Evolutionary conservation across 1,284 basidiomycete genomes (phyloP), one percentile per base, ranked within the genome.

Genomic region (Cryptococcus wingfieldii): DNA sequence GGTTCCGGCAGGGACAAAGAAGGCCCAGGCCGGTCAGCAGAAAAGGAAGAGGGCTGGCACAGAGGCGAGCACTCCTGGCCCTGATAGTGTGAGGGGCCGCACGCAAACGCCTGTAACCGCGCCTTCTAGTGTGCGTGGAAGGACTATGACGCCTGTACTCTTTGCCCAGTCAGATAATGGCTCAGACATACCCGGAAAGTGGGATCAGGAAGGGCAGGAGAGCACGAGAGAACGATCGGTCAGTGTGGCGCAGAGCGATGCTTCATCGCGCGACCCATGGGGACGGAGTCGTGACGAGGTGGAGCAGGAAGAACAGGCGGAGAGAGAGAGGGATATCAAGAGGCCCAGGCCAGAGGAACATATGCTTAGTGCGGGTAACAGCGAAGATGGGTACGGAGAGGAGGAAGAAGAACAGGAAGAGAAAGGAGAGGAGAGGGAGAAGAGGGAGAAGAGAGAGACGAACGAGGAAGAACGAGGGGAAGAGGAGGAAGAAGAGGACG

Each of bases 381-480:
- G 44, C 18, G 37, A 27, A 38, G 31, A 34, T 34, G 31, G 31
- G 31, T 6, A 34, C 7, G 31, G 31, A 10, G 31, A 31, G 51
- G 39, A 46, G 38, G 39, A n/a, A 34, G 27, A 18, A 50, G 19
- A 43, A 18, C 43, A 55, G 41, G 47, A n/a, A 5, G 28, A 10
- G 34, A 38, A 19, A 37, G 39, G 23, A 18, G 16, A 48, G 16
- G 25, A 18, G 8, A 51, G 51, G 38, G 51, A 44, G 38, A 48
- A 54, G 27, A 51, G 51, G n/a, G 38, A 42, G 18, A 52, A 51
- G 23, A 42, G 47, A n/a, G 53, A 42, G 13, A 44, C 41, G 18
- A 48, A 50, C 25, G 25, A 37, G 47, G 47, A 49, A 8, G 37
- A 18, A 34, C 27, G 31, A n/a, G 47, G 14, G 10, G 34, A 49